Base-by-base conservation (phyloP, 768 basidiomycete species). In the Trametes cinnabarina region DNA sequence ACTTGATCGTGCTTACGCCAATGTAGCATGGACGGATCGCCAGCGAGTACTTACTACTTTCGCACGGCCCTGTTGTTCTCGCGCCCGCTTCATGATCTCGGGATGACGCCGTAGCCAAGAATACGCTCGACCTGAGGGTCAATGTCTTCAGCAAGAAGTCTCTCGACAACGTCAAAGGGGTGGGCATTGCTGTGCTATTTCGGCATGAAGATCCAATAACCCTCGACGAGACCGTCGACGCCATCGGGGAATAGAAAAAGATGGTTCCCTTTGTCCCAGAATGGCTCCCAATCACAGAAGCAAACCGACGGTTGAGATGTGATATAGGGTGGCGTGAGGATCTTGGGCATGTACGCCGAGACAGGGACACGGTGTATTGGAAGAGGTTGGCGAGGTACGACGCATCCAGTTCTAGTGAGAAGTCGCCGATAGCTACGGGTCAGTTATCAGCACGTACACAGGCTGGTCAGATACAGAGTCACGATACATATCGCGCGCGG, bases 381-480 rank as follows among this genome's bases (percentile, higher is more conserved):
- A 57, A 43, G 3, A 57, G 34, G 28, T 50, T 26, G 28, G 40
- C n/a, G 30, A 50, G 12, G 39, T 49, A 57, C 22, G 40, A 7
- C 19, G 28, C 15, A 7, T 35, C 47, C 26, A 57, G 23, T 32
- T 57, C 49, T 26, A 57, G 26, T 2, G 39, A 8, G 25, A 49
- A 42, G 47, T 57, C 55, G 37, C 55, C 55, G 26, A 57, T 57
- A 15, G 47, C 55, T 57, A 19, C 17, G 3, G 20, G 8, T 12
- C 5, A 8, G 1, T 19, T 15, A 19, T 32, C 22, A 57, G 40
- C 10, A 15, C 15, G 12, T 1, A 6, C 30, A 12, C 30, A 32
- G 30, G 12, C 6, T 32, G 6, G 7, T 7, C 30, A 12, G 30
- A 12, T 6, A 32, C 12, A 32, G 30, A 32, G 7, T 12, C 7